Base-by-base conservation (phyloP, 2,329 filamentous ascomycete genomes). In the Trichoderma semiorbis region DNA sequence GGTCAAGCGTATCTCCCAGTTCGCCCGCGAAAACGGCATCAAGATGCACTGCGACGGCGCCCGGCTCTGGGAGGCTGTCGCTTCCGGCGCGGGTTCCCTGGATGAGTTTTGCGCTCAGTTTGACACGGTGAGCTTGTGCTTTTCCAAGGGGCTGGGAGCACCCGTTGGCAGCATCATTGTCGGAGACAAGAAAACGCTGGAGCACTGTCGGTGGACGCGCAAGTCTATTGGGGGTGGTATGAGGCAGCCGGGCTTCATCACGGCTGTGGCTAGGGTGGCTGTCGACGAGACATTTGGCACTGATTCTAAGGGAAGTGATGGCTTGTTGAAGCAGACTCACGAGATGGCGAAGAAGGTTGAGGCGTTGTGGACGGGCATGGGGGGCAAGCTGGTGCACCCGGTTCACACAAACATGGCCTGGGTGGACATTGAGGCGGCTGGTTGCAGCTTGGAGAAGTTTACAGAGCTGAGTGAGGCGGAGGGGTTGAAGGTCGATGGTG, bases 331-430 rank as follows among this genome's bases (percentile, higher is more conserved):
- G 32, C 82, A 81, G 18, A 88, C 87, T 5, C 92, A 95, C 79
- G 82, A 83, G 57, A 87, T 87, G 70, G 92, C 93, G 0, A 88
- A 86, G 78, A 84, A 82, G 75, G 82, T 91, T 55, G 93, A 91
- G 86, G 84, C 84, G n/a, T 80, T 92, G 74, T 97, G 94, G 94
- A 87, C 84, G 6, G 83, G 82, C 18, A 84, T 90, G 66, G 93
- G 93, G 5, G 94, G 93, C 1, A 89, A 87, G 80, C 81, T 94
- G 71, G 81, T 85, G 24, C 85, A 91, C 72, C 91, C 92, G 0
- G 91, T 92, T 1, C 91, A 97, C 78, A 97, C 94, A n/a, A 97
- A 97, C 82, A 97, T 97, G 93, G 89, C 93, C 39, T 97, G 93
- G 93, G 78, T 97, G 72, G 91, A 97, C 79, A 83, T 96, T 18